Evolutionary conservation across 163 green algal species (phyloP).

Genomic region (Scenedesmus sp.): DNA sequence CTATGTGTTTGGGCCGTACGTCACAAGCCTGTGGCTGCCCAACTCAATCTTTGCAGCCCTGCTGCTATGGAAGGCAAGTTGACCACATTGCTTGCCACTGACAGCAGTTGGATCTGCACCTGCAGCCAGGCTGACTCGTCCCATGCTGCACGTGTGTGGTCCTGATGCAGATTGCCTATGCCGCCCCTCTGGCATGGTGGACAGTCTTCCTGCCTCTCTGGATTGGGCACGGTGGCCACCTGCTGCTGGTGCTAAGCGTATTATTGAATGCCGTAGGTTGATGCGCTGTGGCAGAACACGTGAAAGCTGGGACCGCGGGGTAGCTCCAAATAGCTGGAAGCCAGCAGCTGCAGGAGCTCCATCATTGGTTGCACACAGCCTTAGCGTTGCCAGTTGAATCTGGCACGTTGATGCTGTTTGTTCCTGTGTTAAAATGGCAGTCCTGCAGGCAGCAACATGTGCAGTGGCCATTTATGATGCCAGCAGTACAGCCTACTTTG

Average conservation of each 20-base stretch:
- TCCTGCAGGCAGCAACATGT: not conserved
- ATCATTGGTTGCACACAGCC: not conserved
- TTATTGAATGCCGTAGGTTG: slow-evolving; percentile 14
- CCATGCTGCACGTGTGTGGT: not conserved
- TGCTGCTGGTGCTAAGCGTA: slow-evolving; percentile 37
- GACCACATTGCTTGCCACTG: not conserved
- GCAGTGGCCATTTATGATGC: not conserved
- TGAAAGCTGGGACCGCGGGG: too few relatives aligned
- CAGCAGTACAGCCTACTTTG: not conserved
- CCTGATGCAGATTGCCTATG: slow-evolving; percentile 30
- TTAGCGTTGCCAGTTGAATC: not conserved
- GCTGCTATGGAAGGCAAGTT: slow-evolving; percentile 33
- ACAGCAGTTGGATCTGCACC: not conserved
- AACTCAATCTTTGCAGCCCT: slow-evolving; percentile 37
- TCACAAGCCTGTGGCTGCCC: slow-evolving; percentile 42
- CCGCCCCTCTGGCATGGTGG: slow-evolving; percentile 23
- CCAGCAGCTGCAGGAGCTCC: not conserved
- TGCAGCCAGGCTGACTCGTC: not conserved
- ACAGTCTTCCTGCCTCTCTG: slow-evolving; percentile 37
- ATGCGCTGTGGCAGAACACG: not conserved
- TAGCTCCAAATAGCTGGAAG: not conserved
- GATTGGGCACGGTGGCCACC: slow-evolving; percentile 27
- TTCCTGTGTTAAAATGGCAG: not conserved
- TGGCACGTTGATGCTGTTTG: not conserved
- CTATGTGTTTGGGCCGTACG: slow-evolving; percentile 33